Percentiles rank a stretch among this genome's conserved stretches.
phyloP scores from a whole-genome alignment of 306 rosid genomes.

The Lathyrus tuberosus region DNA sequence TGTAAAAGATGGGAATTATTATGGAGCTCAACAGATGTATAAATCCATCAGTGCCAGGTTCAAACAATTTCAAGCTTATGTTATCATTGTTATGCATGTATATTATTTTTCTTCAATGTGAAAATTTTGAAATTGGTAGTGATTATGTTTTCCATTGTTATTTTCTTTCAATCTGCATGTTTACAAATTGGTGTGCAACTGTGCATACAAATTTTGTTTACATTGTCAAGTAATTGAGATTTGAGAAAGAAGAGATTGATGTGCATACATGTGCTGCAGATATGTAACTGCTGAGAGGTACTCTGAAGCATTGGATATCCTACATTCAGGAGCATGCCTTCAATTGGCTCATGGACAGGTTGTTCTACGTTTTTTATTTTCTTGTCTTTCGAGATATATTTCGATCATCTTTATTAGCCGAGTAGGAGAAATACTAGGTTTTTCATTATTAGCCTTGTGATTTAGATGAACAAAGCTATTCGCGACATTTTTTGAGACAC shows the following conservation, averaged over 20 bases:
- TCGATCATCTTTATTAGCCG: constrained; percentile 24
- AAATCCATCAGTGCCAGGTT: constrained; percentile 91
- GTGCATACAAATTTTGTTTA: too few relatives aligned
- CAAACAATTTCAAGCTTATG: not conserved
- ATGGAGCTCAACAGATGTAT: constrained; percentile 99
- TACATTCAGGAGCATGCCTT: constrained; percentile 84
- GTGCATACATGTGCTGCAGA: constrained; percentile 53
- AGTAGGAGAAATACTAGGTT: constrained; percentile 1
- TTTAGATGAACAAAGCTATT: not conserved
- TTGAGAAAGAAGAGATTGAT: constrained; percentile 27
- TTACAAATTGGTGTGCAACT: too few relatives aligned
- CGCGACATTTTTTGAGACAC: not conserved
- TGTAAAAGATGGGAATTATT: constrained; percentile 68
- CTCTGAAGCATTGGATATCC: constrained; percentile 82
- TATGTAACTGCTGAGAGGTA: constrained; percentile 73
- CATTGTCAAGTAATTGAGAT: too few relatives aligned
- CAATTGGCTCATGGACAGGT: constrained; percentile 87
- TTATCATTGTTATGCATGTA: not conserved
- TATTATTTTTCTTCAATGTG: not conserved
- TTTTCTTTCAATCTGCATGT: too few relatives aligned
- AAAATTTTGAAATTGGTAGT: not conserved
- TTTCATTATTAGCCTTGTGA: not conserved
- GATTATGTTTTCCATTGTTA: not conserved
- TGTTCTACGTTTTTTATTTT: constrained; percentile 45
- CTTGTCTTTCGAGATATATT: constrained; percentile 28